A percentile compares a stretch with the other conserved stretches of the same genome.
Evolutionary conservation across 2,329 filamentous ascomycete genomes (phyloP).

Genomic region (Teratosphaeria nubilosa): DNA sequence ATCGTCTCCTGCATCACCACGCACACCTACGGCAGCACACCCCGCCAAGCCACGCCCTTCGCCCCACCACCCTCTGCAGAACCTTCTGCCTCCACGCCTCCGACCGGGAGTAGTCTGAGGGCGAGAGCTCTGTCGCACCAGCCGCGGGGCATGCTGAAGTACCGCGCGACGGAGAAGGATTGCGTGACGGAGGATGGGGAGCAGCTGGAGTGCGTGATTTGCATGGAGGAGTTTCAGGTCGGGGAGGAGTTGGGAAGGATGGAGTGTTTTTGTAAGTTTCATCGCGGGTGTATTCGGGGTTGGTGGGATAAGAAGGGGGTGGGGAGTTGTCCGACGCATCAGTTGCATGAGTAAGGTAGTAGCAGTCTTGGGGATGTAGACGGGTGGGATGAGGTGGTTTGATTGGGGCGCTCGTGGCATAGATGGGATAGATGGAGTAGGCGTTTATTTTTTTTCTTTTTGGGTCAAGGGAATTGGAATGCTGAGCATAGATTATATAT

Average conservation of each 20-base stretch:
- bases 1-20: slow-evolving; percentile 27
- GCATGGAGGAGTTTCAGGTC: slow-evolving; percentile 53
- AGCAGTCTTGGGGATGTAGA: neutral
- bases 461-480: neutral
- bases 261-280: slow-evolving; percentile 56
- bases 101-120: slow-evolving; percentile 8
- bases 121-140: slow-evolving; percentile 23
- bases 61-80: slow-evolving; percentile 8
- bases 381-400: neutral
- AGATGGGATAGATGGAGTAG: neutral
- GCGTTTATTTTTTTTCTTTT: neutral
- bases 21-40: slow-evolving; percentile 10
- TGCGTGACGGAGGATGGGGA: slow-evolving; percentile 43
- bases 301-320: slow-evolving; percentile 50
- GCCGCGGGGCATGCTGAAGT: slow-evolving; percentile 37
- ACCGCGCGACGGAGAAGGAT: slow-evolving; percentile 54
- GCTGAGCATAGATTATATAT: neutral
- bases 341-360: slow-evolving; percentile 28
- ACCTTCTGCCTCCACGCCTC: slow-evolving; percentile 4
- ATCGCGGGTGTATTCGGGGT: slow-evolving; percentile 48
- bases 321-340: slow-evolving; percentile 52
- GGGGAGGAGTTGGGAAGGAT: slow-evolving; percentile 50
- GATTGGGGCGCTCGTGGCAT: neutral
- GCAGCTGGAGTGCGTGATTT: slow-evolving; percentile 51
- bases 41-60: slow-evolving; percentile 5